phyloP scores from a whole-genome alignment of 2,329 filamentous ascomycete genomes.

The Pseudovirgaria hyperparasitica region DNA sequence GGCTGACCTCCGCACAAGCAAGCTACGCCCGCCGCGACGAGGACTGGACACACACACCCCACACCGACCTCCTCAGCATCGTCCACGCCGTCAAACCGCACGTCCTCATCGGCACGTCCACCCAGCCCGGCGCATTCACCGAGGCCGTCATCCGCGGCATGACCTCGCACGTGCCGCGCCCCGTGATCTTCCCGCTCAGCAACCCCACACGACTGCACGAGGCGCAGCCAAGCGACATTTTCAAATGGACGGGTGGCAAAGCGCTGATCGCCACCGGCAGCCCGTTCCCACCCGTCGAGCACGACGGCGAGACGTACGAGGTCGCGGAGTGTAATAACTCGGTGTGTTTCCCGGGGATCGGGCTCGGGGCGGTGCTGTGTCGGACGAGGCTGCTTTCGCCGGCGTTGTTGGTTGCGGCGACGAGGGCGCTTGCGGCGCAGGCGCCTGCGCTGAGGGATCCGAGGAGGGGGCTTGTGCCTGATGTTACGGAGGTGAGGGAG shows the following conservation, averaged over 20 bases:
- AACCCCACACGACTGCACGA: conserved; percentile 80
- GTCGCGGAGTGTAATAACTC: conserved; percentile 83
- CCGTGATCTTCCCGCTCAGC: conserved; percentile 79
- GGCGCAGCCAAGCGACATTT: conserved; percentile 63
- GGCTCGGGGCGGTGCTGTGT: conserved; percentile 62
- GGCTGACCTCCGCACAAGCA: conserved; percentile 54
- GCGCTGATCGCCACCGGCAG: conserved; percentile 74
- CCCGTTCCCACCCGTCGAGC: conserved; percentile 63
- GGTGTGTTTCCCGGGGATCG: conserved; percentile 75
- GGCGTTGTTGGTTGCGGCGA: conserved; percentile 70
- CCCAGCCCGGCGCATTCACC: conserved; percentile 63
- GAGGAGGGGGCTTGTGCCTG: conserved; percentile 55
- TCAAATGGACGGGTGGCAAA: conserved; percentile 64
- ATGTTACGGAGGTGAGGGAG: conserved; percentile 59
- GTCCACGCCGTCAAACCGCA: conserved; percentile 63
- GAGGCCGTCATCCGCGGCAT: conserved; percentile 62
- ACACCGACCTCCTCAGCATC: conserved; percentile 49
- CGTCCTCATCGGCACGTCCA: conserved; percentile 74
- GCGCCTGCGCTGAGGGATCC: conserved; percentile 57
- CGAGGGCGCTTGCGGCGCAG: conserved; percentile 56
- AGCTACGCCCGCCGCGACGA: conserved; percentile 51
- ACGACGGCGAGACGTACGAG: conserved; percentile 40
- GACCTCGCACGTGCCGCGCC: conserved; percentile 57
- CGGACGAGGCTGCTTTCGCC: conserved; percentile 56
- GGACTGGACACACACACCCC: conserved; percentile 48